Base-by-base conservation (phyloP, 2,329 filamentous ascomycete genomes). In the Paracoccidioides lutzii region DNA sequence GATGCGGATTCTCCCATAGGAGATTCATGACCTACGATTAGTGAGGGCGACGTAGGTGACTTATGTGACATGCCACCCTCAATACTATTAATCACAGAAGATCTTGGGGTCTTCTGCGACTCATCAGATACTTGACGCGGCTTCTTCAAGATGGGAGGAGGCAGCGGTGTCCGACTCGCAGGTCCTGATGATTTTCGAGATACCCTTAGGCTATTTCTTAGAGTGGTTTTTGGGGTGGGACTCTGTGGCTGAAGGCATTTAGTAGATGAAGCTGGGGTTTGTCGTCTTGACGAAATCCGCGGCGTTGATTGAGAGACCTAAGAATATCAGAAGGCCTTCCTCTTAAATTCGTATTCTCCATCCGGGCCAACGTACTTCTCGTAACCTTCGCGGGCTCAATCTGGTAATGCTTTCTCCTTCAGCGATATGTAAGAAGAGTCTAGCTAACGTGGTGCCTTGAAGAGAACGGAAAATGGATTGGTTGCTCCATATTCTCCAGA, bases 401-500 rank as follows among this genome's bases (percentile, higher is more conserved):
- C 55, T 57, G 57, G 62, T 62, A 48, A 52, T 43, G 50, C 61
- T 55, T 40, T 59, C 62, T 15, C 67, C 65, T 52, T 71, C 66
- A 44, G 71, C 69, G 53, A 78, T 75, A 51, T 69, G 65, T 48
- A 71, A 64, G 49, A 78, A 77, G 46, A 78, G 63, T 4, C 54
- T 62, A 8, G 73, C 72, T 55, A 79, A 62, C 8, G 64, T 70
- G 9, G 66, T 65, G 22, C 72, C 69, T 49, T 65, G 68, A 7
- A 77, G 67, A 5, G 63, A 66, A 12, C 63, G 59, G 15, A 65
- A 64, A 12, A 76, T 66, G 6, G 61, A 62, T 5, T 67, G 62
- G 54, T 68, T 75, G 52, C 74, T 68, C 75, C 74, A 78, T 59
- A 78, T 73, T 54, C 76, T 67, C 76, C 76, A 78, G 62, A 79